phyloP scores from a whole-genome alignment of 176 grass and related monocot species.

The Eleusine coracana region DNA sequence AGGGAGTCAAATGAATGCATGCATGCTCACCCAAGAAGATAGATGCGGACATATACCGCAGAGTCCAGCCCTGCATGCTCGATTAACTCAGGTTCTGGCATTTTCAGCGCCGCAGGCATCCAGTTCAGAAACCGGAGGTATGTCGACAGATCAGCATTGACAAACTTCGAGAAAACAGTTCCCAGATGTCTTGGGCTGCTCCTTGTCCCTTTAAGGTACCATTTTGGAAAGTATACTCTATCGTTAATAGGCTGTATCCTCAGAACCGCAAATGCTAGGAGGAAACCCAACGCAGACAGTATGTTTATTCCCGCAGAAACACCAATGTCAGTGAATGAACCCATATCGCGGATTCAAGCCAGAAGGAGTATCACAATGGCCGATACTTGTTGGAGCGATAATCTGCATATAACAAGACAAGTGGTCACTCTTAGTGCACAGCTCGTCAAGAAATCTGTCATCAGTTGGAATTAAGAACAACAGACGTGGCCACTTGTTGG shows the following conservation, averaged over 20 bases:
- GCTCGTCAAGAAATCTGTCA: not conserved
- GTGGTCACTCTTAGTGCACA: not conserved
- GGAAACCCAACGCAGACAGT: conserved; percentile 73
- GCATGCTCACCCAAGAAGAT: conserved; percentile 79
- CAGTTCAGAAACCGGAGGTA: conserved; percentile 91
- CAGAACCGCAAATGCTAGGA: conserved; percentile 79
- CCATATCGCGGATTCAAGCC: conserved; percentile 58
- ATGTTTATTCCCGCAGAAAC: conserved; percentile 80
- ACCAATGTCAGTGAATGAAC: conserved; percentile 68
- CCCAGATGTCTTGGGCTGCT: conserved; percentile 65
- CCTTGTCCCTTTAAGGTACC: conserved; percentile 91
- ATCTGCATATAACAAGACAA: conserved; percentile 27
- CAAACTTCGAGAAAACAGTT: conserved; percentile 66
- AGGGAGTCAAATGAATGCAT: not conserved
- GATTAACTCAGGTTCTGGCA: conserved; percentile 89
- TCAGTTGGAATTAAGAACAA: not conserved
- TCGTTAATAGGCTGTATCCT: conserved; percentile 90
- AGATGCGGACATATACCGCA: conserved; percentile 83
- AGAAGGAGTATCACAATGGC: not conserved
- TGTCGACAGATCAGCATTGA: conserved; percentile 76
- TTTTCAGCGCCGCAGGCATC: conserved; percentile 93
- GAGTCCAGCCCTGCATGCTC: conserved; percentile 87
- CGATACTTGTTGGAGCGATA: not conserved
- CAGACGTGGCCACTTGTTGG: not conserved
- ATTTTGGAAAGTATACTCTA: conserved; percentile 93